Conservation (phyloP, 169 alveolate genomes). For the Plasmodium yoelii region DNA sequence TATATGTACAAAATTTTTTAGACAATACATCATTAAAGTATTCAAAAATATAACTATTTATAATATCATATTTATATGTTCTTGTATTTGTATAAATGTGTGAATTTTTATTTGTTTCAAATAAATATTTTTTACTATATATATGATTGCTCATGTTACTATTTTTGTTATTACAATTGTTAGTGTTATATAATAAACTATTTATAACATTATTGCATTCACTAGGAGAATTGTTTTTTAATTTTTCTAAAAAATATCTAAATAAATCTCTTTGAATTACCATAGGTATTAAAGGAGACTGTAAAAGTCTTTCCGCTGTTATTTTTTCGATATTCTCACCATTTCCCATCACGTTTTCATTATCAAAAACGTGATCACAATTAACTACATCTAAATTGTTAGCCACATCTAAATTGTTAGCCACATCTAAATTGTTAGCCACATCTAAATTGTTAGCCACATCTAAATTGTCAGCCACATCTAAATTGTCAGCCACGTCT, state of each 20-base stretch:
- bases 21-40: slow-evolving; percentile 22
- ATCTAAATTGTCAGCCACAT: too few species aligned
- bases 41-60: slow-evolving; percentile 56
- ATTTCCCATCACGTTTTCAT: too few species aligned
- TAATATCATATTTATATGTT: slow-evolving; percentile 54
- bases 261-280: slow-evolving; percentile 71
- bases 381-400: too few species aligned
- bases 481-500: too few species aligned
- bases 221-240: slow-evolving; percentile 31
- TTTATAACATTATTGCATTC: slow-evolving; percentile 49
- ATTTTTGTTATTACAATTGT: background rate
- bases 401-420: too few species aligned
- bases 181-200: slow-evolving; percentile 9
- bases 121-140: background rate
- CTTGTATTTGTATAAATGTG: slow-evolving; percentile 13
- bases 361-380: too few species aligned
- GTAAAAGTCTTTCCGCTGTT: slow-evolving; percentile 45
- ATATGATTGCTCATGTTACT: too few species aligned
- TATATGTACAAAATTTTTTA: slow-evolving; percentile 25
- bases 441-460: too few species aligned
- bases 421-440: too few species aligned
- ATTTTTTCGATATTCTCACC: background rate
- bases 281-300: slow-evolving; percentile 65
- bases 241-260: slow-evolving; percentile 48
- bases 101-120: slow-evolving; percentile 20